Conservation (phyloP, 2,329 filamentous ascomycete genomes). For the Zymoseptoria passerinii region DNA sequence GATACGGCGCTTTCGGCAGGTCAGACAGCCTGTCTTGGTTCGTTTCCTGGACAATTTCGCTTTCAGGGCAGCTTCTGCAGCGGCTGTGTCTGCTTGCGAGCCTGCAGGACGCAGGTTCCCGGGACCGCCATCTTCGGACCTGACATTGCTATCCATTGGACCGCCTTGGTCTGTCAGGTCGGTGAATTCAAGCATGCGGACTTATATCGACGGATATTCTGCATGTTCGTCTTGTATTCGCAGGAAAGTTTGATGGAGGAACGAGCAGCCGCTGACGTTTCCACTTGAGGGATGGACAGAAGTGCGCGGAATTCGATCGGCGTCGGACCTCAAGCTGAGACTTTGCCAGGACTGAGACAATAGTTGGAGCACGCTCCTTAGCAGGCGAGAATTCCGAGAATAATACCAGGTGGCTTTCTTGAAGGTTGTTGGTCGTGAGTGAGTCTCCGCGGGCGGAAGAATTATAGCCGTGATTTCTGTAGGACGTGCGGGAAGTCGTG, state of each 20-base stretch:
- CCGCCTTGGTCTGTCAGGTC: background rate
- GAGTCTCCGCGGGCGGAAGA: background rate
- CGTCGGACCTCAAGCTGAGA: background rate
- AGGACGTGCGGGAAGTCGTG: background rate
- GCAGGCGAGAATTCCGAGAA: background rate
- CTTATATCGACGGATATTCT: background rate
- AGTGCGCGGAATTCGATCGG: background rate
- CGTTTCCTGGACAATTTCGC: constrained; percentile 45
- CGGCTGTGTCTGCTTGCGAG: constrained; percentile 18
- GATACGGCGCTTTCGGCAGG: constrained; percentile 88
- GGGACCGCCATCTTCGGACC: constrained; percentile 3
- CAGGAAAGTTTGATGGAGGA: background rate
- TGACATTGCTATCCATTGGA: constrained; percentile 7
- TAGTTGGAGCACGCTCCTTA: background rate
- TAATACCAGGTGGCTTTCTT: background rate
- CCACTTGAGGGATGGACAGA: background rate
- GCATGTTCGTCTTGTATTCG: background rate
- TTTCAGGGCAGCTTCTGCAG: constrained; percentile 23
- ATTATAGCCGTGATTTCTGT: background rate
- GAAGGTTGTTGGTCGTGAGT: background rate
- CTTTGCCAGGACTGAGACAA: background rate
- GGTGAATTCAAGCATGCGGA: background rate
- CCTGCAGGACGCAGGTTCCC: background rate
- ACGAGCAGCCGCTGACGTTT: background rate
- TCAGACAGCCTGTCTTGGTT: constrained; percentile 89